Conservation (phyloP, 768 basidiomycete genomes). For the Tephrocybe sp. region DNA sequence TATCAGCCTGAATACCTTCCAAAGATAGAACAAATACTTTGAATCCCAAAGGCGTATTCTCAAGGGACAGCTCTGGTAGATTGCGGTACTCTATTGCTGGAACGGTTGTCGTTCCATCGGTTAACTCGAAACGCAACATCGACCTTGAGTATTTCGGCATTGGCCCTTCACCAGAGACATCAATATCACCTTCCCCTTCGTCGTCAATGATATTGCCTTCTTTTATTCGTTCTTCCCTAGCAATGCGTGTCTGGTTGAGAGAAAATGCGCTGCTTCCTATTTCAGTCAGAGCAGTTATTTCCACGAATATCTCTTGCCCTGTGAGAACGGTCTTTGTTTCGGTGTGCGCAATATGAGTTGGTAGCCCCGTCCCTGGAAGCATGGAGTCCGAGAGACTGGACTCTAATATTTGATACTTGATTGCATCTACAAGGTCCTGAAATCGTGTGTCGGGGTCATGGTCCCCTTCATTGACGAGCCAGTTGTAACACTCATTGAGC, state of each 20-base stretch:
- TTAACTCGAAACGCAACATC: constrained; percentile 75
- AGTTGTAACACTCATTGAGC: constrained; percentile 71
- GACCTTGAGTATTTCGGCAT: constrained; percentile 81
- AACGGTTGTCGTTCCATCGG: constrained; percentile 71
- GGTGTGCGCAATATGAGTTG: constrained; percentile 36
- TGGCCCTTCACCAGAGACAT: constrained; percentile 67
- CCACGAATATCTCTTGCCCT: constrained; percentile 63
- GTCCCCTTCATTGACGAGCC: constrained; percentile 51
- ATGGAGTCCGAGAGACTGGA: constrained; percentile 77
- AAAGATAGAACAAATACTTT: constrained; percentile 54
- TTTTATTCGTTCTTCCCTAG: constrained; percentile 62
- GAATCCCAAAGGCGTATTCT: constrained; percentile 76
- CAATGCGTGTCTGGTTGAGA: constrained; percentile 67
- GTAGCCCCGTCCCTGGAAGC: constrained; percentile 67
- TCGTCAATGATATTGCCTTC: constrained; percentile 43
- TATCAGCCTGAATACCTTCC: not conserved
- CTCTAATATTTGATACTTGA: constrained; percentile 67
- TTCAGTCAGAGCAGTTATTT: constrained; percentile 78
- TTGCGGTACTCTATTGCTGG: constrained; percentile 78
- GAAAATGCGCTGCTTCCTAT: constrained; percentile 83
- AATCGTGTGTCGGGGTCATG: constrained; percentile 49
- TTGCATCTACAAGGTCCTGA: constrained; percentile 48
- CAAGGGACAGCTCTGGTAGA: constrained; percentile 66
- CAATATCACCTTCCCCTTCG: constrained; percentile 54
- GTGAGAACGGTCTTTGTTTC: constrained; percentile 33